Percentiles rank a stretch among this genome's conserved stretches.
These are phyloP conservation scores for Curvularia hawaiiensis DNA, from an alignment of 2,329 filamentous ascomycete species.

Conservation along the genomic window DNA sequence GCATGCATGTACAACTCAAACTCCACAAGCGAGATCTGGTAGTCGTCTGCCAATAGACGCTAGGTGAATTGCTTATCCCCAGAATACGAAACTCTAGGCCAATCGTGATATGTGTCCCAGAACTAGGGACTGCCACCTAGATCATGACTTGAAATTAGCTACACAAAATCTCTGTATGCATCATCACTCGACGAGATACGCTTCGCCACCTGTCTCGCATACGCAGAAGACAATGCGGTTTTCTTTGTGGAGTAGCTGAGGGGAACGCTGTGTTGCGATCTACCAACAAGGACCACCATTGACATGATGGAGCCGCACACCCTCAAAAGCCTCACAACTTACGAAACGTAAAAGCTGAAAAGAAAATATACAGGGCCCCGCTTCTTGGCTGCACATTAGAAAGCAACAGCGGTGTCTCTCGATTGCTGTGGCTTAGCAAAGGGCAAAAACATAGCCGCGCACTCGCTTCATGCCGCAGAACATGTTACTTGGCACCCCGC, in stretches of 20 bases:
- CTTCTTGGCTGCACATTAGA: neutral
- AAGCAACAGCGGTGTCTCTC: neutral
- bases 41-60: neutral
- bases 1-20: neutral
- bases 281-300: neutral
- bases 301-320: neutral
- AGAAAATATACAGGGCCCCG: neutral
- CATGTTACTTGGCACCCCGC: conserved; percentile 16
- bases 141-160: neutral
- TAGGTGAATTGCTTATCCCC: neutral
- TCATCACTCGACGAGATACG: neutral
- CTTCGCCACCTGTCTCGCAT: neutral
- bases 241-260: neutral
- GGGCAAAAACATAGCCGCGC: conserved; percentile 1
- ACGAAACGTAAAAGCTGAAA: neutral
- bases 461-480: conserved; percentile 12
- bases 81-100: neutral
- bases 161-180: neutral
- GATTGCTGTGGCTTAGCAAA: neutral
- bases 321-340: neutral
- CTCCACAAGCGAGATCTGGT: neutral
- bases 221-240: neutral
- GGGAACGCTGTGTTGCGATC: neutral
- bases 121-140: neutral
- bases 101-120: neutral